Percentiles rank a stretch among this genome's conserved stretches.
Conservation (phyloP, 768 basidiomycete species). For the Auricularia heimuer region DNA sequence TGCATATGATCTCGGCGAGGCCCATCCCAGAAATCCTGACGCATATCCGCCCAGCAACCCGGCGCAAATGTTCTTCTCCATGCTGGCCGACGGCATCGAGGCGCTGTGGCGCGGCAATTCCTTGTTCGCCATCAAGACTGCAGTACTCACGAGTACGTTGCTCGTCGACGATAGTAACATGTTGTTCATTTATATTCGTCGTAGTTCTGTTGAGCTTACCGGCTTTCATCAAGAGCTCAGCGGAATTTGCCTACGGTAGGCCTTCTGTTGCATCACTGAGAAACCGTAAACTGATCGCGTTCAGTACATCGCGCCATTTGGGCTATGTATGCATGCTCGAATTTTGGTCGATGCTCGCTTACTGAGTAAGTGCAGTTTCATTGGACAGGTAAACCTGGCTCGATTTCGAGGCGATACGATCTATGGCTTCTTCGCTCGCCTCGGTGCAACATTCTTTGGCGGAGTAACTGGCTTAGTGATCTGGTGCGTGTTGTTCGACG, state of each 20-base stretch:
- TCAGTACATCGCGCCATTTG: slow-evolving; percentile 41
- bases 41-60: slow-evolving; percentile 57
- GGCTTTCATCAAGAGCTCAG: no score
- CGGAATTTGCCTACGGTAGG: no score
- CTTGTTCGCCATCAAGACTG: slow-evolving; percentile 65
- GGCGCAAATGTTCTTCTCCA: slow-evolving; percentile 42
- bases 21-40: slow-evolving; percentile 58
- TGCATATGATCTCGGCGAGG: slow-evolving; percentile 43
- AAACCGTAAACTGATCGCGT: no score
- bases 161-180: no score
- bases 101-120: slow-evolving; percentile 47
- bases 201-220: no score
- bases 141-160: slow-evolving; percentile 44
- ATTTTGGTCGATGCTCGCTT: background rate
- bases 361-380: slow-evolving; percentile 39
- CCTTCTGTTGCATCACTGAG: no score
- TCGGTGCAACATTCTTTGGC: slow-evolving; percentile 57
- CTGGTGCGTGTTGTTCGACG: slow-evolving; percentile 37
- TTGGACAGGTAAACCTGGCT: slow-evolving; percentile 63
- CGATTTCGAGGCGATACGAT: slow-evolving; percentile 70
- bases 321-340: slow-evolving; percentile 43
- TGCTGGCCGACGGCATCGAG: slow-evolving; percentile 30
- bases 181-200: no score
- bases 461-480: slow-evolving; percentile 51
- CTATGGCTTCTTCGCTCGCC: slow-evolving; percentile 51